Evolutionary conservation across 1,284 basidiomycete species (phyloP), one percentile per base, ranked within the genome.

Genomic region (Sanguinoderma infundibulare): DNA sequence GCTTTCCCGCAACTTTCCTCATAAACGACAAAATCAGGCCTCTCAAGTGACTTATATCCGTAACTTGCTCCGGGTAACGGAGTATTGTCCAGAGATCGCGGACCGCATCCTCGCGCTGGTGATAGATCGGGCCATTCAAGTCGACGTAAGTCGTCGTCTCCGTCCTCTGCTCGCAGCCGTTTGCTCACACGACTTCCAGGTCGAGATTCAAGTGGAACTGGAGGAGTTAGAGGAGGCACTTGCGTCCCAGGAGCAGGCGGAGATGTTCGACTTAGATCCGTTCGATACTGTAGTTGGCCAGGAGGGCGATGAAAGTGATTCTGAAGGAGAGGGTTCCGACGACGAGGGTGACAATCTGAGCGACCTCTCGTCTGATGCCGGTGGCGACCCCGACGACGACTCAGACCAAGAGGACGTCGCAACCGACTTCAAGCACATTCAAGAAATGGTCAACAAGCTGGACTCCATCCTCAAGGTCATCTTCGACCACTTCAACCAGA

Each of bases 181-280:
- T 49, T 61, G 57, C 49, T 53, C 50, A 50, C 7, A 62, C 68
- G 52, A 26, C 12, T 22, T 34, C 0, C 68, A 96, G 94, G 94
- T 98, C 49, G 97, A 99, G 77, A 98, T 99, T 53, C 97, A 98
- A 75, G 92, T 96, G 22, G 95, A 97, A 71, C 75, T 97, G 2
- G 97, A 98, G 73, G 96, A 98, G 68, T 79, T 97, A 20, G 96
- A 98, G 71, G 89, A 90, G 9, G 82, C 84, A 3, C 81, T 81
- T 14, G 82, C 82, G 2, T 77, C 76, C 1, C 77, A 85, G 26
- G 86, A 88, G 69, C 81, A 87, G 14, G 82, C 83, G 1, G 91
- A 90, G 22, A 60, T 92, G 14, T 90, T 91, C 65, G 87, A 90
- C 50, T 72, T 91, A 22, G 94, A 98, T 75, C 92, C 94, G 0